Base-by-base conservation (phyloP, 148 eudicot species). In the Fallopia convolvulus region DNA sequence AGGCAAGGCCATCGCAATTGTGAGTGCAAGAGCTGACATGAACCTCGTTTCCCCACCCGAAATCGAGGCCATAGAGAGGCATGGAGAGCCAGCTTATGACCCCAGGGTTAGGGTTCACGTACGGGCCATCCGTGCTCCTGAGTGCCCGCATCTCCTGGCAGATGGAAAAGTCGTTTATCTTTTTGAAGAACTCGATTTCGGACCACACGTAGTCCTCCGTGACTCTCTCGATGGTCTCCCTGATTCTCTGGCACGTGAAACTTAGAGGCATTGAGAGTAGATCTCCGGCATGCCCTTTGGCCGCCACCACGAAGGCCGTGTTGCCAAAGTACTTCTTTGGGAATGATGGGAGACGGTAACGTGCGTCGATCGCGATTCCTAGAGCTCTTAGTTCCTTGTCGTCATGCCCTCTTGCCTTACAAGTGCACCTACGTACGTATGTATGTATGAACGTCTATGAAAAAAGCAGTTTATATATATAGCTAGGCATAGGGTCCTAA, bases 291-390 rank as follows among this genome's bases (percentile, higher is more conserved):
- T 17, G 13, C 49, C 74, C 70, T 1, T 44, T 33, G 5, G 81
- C 84, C 0, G 41, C 56, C 18, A 83, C 83, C 2, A 76, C 77
- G 7, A 87, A 10, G 1, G 80, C 75, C 0, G 84, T 87, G 60
- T 89, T 89, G 15, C 92, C 92, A 20, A 89, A 86, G 77, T 81
- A 89, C 77, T 78, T 77, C 12, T 77, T n/a, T 12, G 90, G 89
- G 32, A 89, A 72, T 8, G 87, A 83, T 3, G 90, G 90, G 52
- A 84, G 76, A 0, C 87, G 87, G 23, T 13, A 48, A 0, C 90
- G 86, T 1, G 72, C 33, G 23, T 86, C 86, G 0, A 86, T 82
- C 3, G 75, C 39, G n/a, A 85, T 65, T 2, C 70, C 72, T 13
- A 84, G 33, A 23, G 77, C 77, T 0, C 86, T 83, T 8, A 17